phyloP scores from a whole-genome alignment of 805 yeast genomes.

The Saturnispora gosingensis region DNA sequence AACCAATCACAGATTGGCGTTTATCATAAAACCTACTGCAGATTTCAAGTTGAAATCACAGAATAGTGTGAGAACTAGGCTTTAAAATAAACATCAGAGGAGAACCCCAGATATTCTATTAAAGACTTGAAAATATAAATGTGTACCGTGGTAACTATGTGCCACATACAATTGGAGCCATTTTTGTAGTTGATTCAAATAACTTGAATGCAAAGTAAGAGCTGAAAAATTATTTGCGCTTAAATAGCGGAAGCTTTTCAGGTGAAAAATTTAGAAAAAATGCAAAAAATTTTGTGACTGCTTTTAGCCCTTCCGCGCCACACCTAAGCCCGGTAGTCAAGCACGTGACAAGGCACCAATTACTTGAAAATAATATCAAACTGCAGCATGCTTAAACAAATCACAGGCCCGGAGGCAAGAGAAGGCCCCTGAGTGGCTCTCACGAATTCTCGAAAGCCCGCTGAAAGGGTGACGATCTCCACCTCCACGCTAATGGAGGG shows the following conservation, averaged over 20 bases:
- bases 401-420: too few relatives aligned
- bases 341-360: neutral
- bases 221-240: neutral
- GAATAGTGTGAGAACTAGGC: conserved; percentile 20
- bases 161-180: conserved; percentile 32
- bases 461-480: too few relatives aligned
- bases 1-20: neutral
- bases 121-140: conserved; percentile 9
- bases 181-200: conserved; percentile 10
- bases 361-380: too few relatives aligned
- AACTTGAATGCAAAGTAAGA: neutral
- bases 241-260: neutral
- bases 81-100: conserved; percentile 17
- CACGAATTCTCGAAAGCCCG: too few relatives aligned
- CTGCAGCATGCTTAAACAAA: too few relatives aligned
- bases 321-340: neutral
- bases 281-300: neutral
- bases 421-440: too few relatives aligned
- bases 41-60: conserved; percentile 6
- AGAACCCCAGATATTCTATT: conserved; percentile 21
- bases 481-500: too few relatives aligned
- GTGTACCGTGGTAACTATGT: conserved; percentile 1
- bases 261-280: neutral
- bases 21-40: conserved; percentile 11
- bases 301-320: neutral